Evolutionary conservation across 352 stramenopile species (phyloP).

Genomic region (Thraustochytrium sp.): DNA sequence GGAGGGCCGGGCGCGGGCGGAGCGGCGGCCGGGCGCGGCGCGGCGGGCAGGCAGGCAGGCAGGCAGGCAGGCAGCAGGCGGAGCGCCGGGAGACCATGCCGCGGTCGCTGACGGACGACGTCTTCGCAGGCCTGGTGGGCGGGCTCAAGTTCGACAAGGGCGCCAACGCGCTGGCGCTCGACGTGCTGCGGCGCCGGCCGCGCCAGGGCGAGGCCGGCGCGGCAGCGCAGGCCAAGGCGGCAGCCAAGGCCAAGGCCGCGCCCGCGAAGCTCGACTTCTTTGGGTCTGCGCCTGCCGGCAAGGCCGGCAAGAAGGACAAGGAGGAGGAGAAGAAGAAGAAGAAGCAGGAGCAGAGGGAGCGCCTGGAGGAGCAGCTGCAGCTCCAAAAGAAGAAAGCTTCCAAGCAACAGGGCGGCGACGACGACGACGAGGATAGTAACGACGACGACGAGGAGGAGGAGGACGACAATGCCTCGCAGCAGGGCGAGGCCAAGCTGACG

Average conservation of each 20-base stretch:
- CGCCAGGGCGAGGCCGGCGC: background rate
- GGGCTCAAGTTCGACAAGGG: slow-evolving; percentile 26
- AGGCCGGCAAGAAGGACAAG: background rate
- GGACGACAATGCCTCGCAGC: too few species aligned
- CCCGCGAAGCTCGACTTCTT: background rate
- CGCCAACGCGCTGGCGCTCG: background rate
- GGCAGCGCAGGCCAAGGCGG: background rate
- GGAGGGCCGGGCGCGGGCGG: background rate
- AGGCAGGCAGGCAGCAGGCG: background rate
- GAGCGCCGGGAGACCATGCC: background rate
- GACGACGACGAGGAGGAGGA: background rate
- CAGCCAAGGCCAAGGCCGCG: background rate
- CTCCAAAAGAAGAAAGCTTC: background rate
- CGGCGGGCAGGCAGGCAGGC: background rate
- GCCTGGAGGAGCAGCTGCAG: background rate
- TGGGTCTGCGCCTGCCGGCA: background rate
- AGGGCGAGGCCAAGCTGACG: background rate
- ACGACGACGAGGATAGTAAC: background rate
- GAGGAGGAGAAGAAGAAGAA: background rate
- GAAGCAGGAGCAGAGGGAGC: background rate
- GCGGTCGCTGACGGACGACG: slow-evolving; percentile 14
- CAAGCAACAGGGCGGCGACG: background rate
- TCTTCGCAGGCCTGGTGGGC: slow-evolving; percentile 6
- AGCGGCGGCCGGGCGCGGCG: background rate
- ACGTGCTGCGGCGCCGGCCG: background rate